These are phyloP conservation scores for Pichia sporocuriosa DNA, from an alignment of 805 yeast genomes.

Conservation along the genomic window DNA sequence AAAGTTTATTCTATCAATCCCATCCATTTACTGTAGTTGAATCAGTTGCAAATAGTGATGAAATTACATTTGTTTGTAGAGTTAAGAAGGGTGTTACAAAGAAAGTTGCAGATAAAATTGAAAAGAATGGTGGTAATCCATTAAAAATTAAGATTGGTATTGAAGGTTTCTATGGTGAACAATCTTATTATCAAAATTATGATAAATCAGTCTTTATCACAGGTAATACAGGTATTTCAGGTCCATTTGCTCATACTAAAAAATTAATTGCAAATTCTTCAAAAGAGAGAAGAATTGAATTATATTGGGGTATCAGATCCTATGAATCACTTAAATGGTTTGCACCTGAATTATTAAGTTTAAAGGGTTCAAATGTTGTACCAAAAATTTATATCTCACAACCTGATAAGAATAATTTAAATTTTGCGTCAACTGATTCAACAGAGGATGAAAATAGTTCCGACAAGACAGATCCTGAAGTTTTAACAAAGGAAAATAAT, in stretches of 20 bases:
- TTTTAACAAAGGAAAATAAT: not conserved
- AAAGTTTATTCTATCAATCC: slow-evolving; percentile 42
- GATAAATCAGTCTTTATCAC: slow-evolving; percentile 54
- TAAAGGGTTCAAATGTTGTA: slow-evolving; percentile 30
- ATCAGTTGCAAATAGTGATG: slow-evolving; percentile 28
- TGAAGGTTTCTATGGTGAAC: slow-evolving; percentile 73
- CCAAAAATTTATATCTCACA: slow-evolving; percentile 38
- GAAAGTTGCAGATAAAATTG: slow-evolving; percentile 26
- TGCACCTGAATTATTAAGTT: slow-evolving; percentile 34
- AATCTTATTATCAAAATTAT: slow-evolving; percentile 43
- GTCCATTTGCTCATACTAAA: slow-evolving; percentile 38
- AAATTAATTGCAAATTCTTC: slow-evolving; percentile 28
- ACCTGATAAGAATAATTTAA: slow-evolving; percentile 16
- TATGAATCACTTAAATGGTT: slow-evolving; percentile 46
- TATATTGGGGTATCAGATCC: slow-evolving; percentile 61
- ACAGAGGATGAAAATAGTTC: not conserved
- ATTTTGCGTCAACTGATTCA: not conserved
- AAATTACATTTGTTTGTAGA: slow-evolving; percentile 39
- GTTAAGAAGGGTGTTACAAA: slow-evolving; percentile 55
- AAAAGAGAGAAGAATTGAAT: slow-evolving; percentile 33
- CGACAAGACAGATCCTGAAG: not conserved
- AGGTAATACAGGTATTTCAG: slow-evolving; percentile 74
- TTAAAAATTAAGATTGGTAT: slow-evolving; percentile 31
- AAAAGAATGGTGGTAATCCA: slow-evolving; percentile 19
- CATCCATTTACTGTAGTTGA: slow-evolving; percentile 64